Conservation (phyloP, 176 grass and related monocot species). For the Alopecurus myosuroides region DNA sequence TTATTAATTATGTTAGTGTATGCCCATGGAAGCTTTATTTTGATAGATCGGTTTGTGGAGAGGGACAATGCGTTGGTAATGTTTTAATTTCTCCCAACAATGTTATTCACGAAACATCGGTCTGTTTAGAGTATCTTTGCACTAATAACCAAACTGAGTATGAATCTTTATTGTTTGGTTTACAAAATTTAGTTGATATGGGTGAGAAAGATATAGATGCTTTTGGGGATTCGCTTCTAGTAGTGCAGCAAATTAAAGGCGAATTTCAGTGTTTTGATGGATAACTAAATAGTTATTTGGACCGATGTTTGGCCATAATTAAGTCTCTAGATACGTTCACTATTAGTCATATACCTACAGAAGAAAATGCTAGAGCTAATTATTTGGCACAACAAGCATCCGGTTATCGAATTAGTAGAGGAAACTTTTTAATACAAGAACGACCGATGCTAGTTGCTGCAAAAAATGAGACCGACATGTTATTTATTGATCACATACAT, state of each 20-base stretch:
- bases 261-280: not conserved
- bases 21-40: not conserved
- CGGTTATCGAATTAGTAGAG: not conserved
- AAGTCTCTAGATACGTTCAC: not conserved
- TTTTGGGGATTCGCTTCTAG: not conserved
- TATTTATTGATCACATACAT: not conserved
- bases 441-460: not conserved
- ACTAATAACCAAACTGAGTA: conserved; percentile 2
- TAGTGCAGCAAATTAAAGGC: not conserved
- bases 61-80: not conserved
- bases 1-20: not conserved
- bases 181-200: not conserved
- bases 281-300: not conserved
- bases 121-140: not conserved
- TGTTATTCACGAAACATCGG: not conserved
- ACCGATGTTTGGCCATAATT: not conserved
- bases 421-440: not conserved
- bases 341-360: not conserved
- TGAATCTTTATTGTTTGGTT: not conserved
- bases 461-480: not conserved
- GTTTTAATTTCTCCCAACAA: not conserved
- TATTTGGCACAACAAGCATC: not conserved
- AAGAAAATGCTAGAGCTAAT: not conserved
- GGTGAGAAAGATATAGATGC: not conserved
- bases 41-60: not conserved